Base-by-base conservation (phyloP, 164 flowering plant species). In the Saururus chinensis region DNA sequence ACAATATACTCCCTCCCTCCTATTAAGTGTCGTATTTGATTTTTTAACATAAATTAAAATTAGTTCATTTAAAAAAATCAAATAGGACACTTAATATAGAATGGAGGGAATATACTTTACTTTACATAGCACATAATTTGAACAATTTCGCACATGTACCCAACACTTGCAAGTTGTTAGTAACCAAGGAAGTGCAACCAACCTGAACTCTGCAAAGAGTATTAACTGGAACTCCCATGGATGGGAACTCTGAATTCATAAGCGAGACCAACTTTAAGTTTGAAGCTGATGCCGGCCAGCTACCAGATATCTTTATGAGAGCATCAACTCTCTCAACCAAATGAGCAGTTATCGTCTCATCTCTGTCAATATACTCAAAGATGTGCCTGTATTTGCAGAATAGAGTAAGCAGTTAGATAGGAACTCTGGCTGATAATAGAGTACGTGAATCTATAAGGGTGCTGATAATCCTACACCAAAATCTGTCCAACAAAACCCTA, bases 201-300 rank as follows among this genome's bases (percentile, higher is more conserved):
- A 84, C 96, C 92, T 80, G 79, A 66, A 91, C 85, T 68, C 79
- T 82, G 83, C 84, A 82, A 30, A 84, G 79, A 66, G 86, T 71
- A 70, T 78, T 73, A 63, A 77, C 67, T 17, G 97, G 81, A 54
- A 83, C 67, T 68, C 68, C 83, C 49, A 64, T 69, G 51, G 82
- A 75, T 64, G 66, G 60, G 52, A 74, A 69, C 64, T 79, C 73
- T 62, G 89, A 77, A 66, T 74, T 79, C 77, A 80, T 77, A 60
- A 92, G 76, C 42, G 89, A 80, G n/a, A 75, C 65, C 61, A 92
- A 77, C 75, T 79, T 84, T 78, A 92, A 62, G 19, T 82, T 64
- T 51, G 77, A 79, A 66, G 30, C 60, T 35, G 72, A 59, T 19
- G 79, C 19, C 26, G 96, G 96, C 98, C 98, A 92, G 69, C 87